Evolutionary conservation across 73 alveolate species (phyloP).

Genomic region (Paramecium tetraurelia): DNA sequence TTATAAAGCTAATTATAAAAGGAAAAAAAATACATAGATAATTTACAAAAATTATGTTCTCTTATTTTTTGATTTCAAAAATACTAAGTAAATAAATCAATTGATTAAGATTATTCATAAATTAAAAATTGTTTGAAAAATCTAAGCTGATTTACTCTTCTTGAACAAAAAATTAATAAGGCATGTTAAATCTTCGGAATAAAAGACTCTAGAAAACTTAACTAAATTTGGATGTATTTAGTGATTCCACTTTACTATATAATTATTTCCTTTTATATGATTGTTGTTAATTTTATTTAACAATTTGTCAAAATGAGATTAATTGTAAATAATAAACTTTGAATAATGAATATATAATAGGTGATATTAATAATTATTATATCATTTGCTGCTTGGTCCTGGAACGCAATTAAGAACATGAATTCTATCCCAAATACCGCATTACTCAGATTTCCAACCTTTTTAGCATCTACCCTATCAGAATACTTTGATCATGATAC

Average conservation of each 20-base stretch:
- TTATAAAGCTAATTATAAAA: too few species aligned
- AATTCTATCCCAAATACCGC: neutral
- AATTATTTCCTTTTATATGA: neutral
- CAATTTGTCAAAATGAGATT: neutral
- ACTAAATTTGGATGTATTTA: neutral
- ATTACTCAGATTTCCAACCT: conserved; percentile 8
- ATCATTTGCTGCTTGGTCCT: neutral
- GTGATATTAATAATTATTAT: neutral
- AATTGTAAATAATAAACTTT: neutral
- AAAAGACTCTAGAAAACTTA: neutral
- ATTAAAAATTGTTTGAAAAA: too few species aligned
- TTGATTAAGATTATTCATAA: too few species aligned
- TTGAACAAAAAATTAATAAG: neutral
- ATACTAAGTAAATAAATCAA: too few species aligned
- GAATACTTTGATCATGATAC: neutral
- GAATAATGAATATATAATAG: neutral
- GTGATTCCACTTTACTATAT: neutral
- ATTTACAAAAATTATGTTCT: too few species aligned
- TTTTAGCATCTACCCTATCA: conserved; percentile 12
- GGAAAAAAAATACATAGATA: too few species aligned
- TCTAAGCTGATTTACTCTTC: neutral
- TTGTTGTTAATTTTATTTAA: neutral
- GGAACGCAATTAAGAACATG: conserved; percentile 20
- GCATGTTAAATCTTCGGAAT: neutral
- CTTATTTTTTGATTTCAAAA: too few species aligned